A percentile compares a stretch with the other conserved stretches of the same genome.
Evolutionary conservation across 1,284 basidiomycete genomes (phyloP).

Genomic region (Tilletia indica): DNA sequence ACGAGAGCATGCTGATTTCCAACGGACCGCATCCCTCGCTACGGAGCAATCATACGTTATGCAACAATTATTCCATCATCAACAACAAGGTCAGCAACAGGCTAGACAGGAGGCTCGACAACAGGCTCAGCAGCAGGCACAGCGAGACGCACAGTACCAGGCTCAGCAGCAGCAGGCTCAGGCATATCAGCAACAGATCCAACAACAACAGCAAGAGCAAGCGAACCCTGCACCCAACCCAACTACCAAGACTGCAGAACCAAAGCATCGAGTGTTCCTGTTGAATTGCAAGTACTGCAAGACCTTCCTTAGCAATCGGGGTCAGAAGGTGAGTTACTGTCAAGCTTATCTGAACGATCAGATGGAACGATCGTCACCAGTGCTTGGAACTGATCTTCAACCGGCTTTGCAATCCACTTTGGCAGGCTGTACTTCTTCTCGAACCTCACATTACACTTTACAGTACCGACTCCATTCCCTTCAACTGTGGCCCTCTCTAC

Average conservation of each 20-base stretch:
- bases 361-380: no score
- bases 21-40: constrained; percentile 5
- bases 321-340: constrained; percentile 69
- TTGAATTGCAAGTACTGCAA: constrained; percentile 73
- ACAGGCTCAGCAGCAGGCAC: background rate
- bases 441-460: constrained; percentile 78
- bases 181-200: constrained; percentile 8
- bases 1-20: background rate
- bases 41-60: constrained; percentile 11
- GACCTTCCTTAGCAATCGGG: constrained; percentile 75
- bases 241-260: constrained; percentile 22
- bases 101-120: background rate
- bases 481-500: constrained; percentile 65
- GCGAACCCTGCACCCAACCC: background rate
- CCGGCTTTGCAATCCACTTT: background rate
- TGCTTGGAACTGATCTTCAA: background rate
- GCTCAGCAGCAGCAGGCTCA: background rate
- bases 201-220: constrained; percentile 17
- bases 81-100: constrained; percentile 2
- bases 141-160: background rate
- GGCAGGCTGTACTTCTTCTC: constrained; percentile 72
- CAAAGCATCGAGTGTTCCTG: constrained; percentile 69
- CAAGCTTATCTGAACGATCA: background rate
- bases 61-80: background rate
- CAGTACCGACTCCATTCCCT: constrained; percentile 76